Conservation (phyloP, 257 asterid species). For the Rubia yunnanensis region DNA sequence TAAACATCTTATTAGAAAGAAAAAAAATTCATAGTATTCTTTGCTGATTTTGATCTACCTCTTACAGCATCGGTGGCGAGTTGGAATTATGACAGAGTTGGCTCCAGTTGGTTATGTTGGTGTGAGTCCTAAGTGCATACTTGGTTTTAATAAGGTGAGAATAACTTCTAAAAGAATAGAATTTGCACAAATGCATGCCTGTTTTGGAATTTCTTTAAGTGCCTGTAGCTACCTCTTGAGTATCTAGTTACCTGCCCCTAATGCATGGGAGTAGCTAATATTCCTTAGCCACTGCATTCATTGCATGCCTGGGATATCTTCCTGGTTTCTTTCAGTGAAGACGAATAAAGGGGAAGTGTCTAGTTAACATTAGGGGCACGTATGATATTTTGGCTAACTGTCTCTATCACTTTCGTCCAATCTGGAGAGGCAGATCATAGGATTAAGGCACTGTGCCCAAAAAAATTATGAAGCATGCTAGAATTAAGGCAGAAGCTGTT, state of each 20-base stretch:
- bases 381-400: background rate
- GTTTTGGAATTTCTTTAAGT: background rate
- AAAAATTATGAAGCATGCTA: background rate
- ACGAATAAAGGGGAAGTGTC: background rate
- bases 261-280: background rate
- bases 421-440: background rate
- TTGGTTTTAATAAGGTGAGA: slow-evolving; percentile 85
- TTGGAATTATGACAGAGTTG: slow-evolving; percentile 90
- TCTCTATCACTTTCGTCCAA: background rate
- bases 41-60: slow-evolving; percentile 15
- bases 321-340: background rate
- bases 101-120: slow-evolving; percentile 98
- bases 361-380: background rate
- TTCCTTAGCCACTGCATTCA: background rate
- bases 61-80: slow-evolving; percentile 85
- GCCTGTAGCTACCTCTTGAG: background rate
- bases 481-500: background rate
- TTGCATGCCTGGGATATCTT: background rate
- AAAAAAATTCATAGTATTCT: too few relatives aligned
- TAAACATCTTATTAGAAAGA: background rate
- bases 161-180: background rate
- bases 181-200: background rate
- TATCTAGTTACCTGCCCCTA: background rate
- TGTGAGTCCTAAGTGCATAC: slow-evolving; percentile 73
- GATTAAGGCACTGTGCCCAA: background rate